Evolutionary conservation across 2,329 filamentous ascomycete genomes (phyloP), one percentile per base, ranked within the genome.

Genomic region (Cytospora piceicola): DNA sequence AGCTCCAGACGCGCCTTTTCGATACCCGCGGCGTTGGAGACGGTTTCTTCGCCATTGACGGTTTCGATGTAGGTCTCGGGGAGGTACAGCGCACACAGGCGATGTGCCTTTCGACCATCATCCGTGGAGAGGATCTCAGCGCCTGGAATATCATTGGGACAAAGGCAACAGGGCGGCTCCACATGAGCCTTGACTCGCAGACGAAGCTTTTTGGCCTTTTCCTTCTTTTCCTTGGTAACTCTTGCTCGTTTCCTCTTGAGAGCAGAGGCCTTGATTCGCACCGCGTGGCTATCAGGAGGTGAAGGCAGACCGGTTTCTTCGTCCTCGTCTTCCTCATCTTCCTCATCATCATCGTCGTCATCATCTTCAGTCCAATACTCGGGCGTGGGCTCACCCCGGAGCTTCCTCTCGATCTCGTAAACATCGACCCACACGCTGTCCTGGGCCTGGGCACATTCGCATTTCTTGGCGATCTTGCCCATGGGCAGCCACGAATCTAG

Each of bases 381-480:
- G 2, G 66, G 66, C 6, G 92, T 92, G 65, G 92, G 90, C 75
- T 98, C 94, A 53, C 95, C 95, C 60, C 94, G 88, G 56, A 98
- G 80, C 76, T 96, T 97, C 68, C 95, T 92, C 78, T 99, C 93
- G 65, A 99, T 96, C 73, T 97, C 95, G 66, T 92, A 89, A 4
- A 98, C 93, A 74, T 99, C 94, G 61, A 99, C 93, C 94, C 96
- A 99, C 4, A 99, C 95, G 73, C 94, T 98, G 80, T 99, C 95
- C 67, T 96, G 89, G 70, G 97, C 94, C 67, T 95, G 87, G 72
- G 95, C 93, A 75, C 95, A 99, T 74, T 98, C 90, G 78, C 95
- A 99, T 76, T 95, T 96, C 79, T 97, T 97, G 20, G 95, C 95
- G 71, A 97, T 93, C 72, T 93, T 92, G 27, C 94, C 95, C 82